Evolutionary conservation across 345 rosid genomes (phyloP), one percentile per base, ranked within the genome.

Genomic region (Populus tremula): DNA sequence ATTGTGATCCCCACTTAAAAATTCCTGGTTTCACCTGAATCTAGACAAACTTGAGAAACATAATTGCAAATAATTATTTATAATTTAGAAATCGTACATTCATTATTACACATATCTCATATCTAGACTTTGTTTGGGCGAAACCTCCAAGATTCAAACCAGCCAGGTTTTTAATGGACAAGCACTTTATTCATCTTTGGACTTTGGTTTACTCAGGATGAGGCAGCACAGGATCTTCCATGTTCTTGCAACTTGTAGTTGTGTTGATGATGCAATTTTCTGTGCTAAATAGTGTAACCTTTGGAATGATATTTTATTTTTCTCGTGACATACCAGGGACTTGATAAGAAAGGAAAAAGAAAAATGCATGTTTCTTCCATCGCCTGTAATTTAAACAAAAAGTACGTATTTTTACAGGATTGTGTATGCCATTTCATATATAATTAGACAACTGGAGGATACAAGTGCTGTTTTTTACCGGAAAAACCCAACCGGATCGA

Each of bases 51-150:
- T n/a, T 9, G 63, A 59, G 63, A 23, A 59, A 10, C 29, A 59
- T 10, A 59, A 3, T n/a, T n/a, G 63, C 29, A 59, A n/a, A n/a
- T 23, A n/a, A n/a, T n/a, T 59, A 59, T 59, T n/a, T 59, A n/a
- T n/a, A 59, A 20, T 21, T 21, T 2, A 27, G 31, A 64, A 2
- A 41, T 74, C 67, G 61, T 31, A 21, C 50, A 20, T 11, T 47
- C 67, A 75, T 75, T 20, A 75, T 75, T 75, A 61, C 43, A 75
- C 38, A 20, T 4, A 33, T 59, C 63, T 25, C 59, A 14, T 74
- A 39, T 54, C 14, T 23, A 23, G 63, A 27, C 77, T 17, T 74
- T 63, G 59, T 43, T 45, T 74, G 77, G 69, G 64, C 18, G 20
- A 74, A 43, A 27, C 25, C 39, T 25, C 7, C 43, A 18, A 64